Conservation (phyloP, 371 early-diverging fungal genomes). For the Thermomucor indicae-seudaticae region DNA sequence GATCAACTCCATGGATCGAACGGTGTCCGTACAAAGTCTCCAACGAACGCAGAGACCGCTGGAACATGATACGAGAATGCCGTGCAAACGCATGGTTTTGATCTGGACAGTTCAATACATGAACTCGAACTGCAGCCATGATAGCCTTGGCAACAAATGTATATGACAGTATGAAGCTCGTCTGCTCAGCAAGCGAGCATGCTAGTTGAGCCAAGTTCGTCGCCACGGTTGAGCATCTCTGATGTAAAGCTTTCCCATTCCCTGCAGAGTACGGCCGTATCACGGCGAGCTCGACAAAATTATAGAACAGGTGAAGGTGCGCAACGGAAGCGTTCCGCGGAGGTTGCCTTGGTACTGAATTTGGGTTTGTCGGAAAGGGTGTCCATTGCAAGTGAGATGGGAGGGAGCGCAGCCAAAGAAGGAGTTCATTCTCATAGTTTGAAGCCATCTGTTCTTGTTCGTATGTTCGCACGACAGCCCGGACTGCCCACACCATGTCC, state of each 20-base stretch:
- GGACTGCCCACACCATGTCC: slow-evolving; percentile 5
- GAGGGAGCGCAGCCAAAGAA: slow-evolving; percentile 24
- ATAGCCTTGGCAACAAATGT: slow-evolving; percentile 25
- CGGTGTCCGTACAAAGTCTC: slow-evolving; percentile 10
- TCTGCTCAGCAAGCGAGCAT: slow-evolving; percentile 13
- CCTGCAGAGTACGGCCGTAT: slow-evolving; percentile 16
- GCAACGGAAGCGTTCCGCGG: slow-evolving; percentile 25
- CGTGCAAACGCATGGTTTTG: slow-evolving; percentile 17
- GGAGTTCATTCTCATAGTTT: slow-evolving; percentile 14
- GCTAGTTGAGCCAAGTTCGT: slow-evolving; percentile 23
- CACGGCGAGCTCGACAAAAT: slow-evolving; percentile 17
- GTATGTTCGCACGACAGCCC: slow-evolving; percentile 9
- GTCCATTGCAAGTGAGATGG: slow-evolving; percentile 31
- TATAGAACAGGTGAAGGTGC: slow-evolving; percentile 28
- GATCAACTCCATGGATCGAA: slow-evolving; percentile 14
- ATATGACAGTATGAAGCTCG: slow-evolving; percentile 14
- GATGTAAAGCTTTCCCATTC: slow-evolving; percentile 6
- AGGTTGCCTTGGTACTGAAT: slow-evolving; percentile 21
- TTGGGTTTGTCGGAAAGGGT: slow-evolving; percentile 13
- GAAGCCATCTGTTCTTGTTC: slow-evolving; percentile 25
- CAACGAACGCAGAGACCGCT: slow-evolving; percentile 25
- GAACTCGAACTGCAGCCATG: slow-evolving; percentile 31
- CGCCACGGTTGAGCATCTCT: slow-evolving; percentile 21
- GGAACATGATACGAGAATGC: slow-evolving; percentile 35
- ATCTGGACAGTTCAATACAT: slow-evolving; percentile 34